Conservation (phyloP, 169 alveolate genomes). For the Plasmodium vivax region DNA sequence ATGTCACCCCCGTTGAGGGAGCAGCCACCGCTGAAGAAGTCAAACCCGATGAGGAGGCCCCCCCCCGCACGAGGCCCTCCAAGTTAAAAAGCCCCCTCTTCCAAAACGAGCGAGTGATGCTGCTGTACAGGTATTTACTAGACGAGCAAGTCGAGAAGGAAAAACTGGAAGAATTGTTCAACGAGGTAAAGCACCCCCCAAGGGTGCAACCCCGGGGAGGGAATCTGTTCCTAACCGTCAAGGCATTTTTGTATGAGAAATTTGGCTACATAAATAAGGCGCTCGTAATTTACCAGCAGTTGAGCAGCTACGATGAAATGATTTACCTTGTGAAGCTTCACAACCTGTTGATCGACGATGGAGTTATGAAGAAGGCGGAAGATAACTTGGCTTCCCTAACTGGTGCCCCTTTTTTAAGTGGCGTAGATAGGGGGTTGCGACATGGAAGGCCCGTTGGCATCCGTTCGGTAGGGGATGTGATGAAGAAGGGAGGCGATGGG, state of each 20-base stretch:
- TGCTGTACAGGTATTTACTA: conserved; percentile 30
- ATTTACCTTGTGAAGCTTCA: conserved; percentile 8
- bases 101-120: conserved; percentile 23
- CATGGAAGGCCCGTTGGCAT: background rate
- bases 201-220: background rate
- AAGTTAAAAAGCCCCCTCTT: background rate
- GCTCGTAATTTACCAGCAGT: background rate
- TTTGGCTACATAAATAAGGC: conserved; percentile 37
- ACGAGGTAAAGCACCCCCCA: background rate
- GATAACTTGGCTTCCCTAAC: background rate
- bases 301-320: conserved; percentile 1
- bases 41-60: background rate
- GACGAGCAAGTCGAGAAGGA: conserved; percentile 12
- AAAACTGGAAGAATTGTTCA: conserved; percentile 3
- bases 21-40: background rate
- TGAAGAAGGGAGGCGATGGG: background rate
- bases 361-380: conserved; percentile 4
- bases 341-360: conserved; percentile 17
- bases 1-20: background rate
- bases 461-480: background rate
- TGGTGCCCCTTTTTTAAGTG: background rate
- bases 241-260: conserved; percentile 29
- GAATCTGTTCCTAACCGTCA: background rate
- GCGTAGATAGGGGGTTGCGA: background rate
- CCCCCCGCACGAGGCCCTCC: background rate